Evolutionary conservation across 2,329 filamentous ascomycete genomes (phyloP).

Genomic region (Chaetothyriales sp.): DNA sequence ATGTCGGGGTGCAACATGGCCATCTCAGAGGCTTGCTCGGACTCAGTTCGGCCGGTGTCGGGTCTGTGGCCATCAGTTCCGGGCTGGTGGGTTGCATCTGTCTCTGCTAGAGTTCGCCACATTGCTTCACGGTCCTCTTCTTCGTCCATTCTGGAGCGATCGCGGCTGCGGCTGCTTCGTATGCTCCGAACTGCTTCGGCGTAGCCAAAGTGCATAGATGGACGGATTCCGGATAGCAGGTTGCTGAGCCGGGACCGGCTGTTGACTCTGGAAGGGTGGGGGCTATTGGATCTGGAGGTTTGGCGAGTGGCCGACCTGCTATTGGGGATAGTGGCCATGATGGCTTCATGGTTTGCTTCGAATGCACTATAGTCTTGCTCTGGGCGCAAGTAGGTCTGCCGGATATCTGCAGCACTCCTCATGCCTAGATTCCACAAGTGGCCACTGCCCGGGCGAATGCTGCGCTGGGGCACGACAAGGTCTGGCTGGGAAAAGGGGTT

Average conservation of each 20-base stretch:
- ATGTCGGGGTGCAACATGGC: background rate
- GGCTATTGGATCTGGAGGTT: slow-evolving; percentile 16
- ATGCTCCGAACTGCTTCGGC: slow-evolving; percentile 4
- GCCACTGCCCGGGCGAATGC: background rate
- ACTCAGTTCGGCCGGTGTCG: background rate
- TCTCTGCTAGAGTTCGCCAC: slow-evolving; percentile 10
- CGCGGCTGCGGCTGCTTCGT: slow-evolving; percentile 10
- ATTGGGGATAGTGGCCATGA: slow-evolving; percentile 17
- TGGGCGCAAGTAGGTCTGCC: slow-evolving; percentile 11
- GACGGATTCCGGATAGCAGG: slow-evolving; percentile 9
- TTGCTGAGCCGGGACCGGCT: slow-evolving; percentile 15
- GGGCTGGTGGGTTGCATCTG: slow-evolving; percentile 13
- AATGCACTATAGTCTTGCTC: slow-evolving; percentile 17
- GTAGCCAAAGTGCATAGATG: slow-evolving; percentile 10
- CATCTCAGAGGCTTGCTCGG: background rate
- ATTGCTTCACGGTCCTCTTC: slow-evolving; percentile 13
- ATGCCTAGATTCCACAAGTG: background rate
- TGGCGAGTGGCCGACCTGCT: slow-evolving; percentile 16
- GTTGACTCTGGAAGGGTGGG: slow-evolving; percentile 13
- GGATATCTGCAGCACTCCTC: slow-evolving; percentile 1
- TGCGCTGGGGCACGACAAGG: background rate
- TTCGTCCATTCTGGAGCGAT: slow-evolving; percentile 7
- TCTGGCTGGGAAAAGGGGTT: background rate
- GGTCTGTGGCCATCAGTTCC: slow-evolving; percentile 3
- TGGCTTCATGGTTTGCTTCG: slow-evolving; percentile 18